These are phyloP conservation scores for Alternaria sp. DNA, from an alignment of 2,329 filamentous ascomycete species.

Conservation along the genomic window DNA sequence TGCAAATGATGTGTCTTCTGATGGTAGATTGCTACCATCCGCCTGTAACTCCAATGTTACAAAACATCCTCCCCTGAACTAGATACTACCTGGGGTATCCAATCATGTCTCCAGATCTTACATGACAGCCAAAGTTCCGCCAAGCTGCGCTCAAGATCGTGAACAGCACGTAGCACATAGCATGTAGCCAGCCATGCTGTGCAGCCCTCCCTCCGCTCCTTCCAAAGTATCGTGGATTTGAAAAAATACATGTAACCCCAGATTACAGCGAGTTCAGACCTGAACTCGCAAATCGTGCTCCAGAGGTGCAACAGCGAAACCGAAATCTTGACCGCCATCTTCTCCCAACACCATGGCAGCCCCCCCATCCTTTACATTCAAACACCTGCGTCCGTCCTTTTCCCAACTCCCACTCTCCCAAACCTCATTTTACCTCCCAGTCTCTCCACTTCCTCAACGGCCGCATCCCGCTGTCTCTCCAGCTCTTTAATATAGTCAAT, in stretches of 20 bases:
- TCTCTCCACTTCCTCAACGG: slow-evolving; percentile 21
- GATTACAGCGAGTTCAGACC: background rate
- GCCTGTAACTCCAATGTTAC: background rate
- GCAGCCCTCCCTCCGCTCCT: background rate
- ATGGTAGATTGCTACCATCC: background rate
- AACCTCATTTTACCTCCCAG: slow-evolving; percentile 20
- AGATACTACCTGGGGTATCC: slow-evolving; percentile 1
- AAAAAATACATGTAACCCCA: background rate
- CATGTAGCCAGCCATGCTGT: slow-evolving; percentile 2
- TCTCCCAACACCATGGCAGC: background rate
- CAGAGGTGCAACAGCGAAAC: background rate
- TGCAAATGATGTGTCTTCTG: background rate
- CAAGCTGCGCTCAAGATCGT: background rate
- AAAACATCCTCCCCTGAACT: background rate
- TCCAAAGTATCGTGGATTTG: background rate
- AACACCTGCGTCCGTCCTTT: background rate
- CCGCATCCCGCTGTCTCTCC: slow-evolving; percentile 21
- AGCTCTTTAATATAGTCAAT: slow-evolving; percentile 26
- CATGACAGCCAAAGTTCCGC: background rate
- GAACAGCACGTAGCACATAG: background rate
- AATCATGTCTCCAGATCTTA: background rate
- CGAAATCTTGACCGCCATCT: background rate
- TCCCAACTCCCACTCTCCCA: background rate
- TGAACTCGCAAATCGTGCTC: background rate
- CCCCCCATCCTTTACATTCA: background rate